Evolutionary conservation across 805 yeast species (phyloP), one percentile per base, ranked within the genome.

Genomic region (Myxozyma geophila): DNA sequence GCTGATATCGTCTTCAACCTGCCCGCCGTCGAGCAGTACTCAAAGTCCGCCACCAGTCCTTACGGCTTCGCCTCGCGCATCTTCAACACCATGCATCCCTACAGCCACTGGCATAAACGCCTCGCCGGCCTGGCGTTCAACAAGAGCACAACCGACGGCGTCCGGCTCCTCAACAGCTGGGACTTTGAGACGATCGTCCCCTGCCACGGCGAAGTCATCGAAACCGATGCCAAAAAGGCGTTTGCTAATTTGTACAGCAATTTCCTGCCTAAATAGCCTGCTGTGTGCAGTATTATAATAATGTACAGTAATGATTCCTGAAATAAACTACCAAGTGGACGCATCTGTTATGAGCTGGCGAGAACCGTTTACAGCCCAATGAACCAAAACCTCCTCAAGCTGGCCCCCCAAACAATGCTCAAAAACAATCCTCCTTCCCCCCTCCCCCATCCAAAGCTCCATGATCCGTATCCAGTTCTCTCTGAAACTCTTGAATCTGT

Each of bases 1-100:
- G 91, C 87, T 13, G 91, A 87, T 72, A 72, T 87, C 62, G 70
- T 87, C 40, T 83, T 87, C 75, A 85, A 86, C 71, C 76, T 86
- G 66, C 86, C 85, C 12, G 77, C 78, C 40, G 67, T 71, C 17
- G 81, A 80, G n/a, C 81, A 79, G 60, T 87, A 83, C 69, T 61
- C 65, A 10, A 54, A 62, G 44, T 36, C 64, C 13, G n/a, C 28
- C 5, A 49, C 52, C 17, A 49, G n/a, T n/a, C 39, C 53, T 13
- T n/a, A 44, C 37, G 63, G 63, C 13, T 35, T 54, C 41, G 19
- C 54, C 3, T 43, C 58, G 12, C 48, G 58, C 7, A 33, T 64
- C 17, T 64, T 64, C 57, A 64, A 64, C 48, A 13, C 35, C 7
- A 9, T 64, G 47, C 52, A 43, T 39, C 68, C 68, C 19, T 50